Percentiles rank a stretch among this genome's conserved stretches.
Evolutionary conservation across 2,329 filamentous ascomycete species (phyloP).

Genomic region (Ophiosphaerella korrae): DNA sequence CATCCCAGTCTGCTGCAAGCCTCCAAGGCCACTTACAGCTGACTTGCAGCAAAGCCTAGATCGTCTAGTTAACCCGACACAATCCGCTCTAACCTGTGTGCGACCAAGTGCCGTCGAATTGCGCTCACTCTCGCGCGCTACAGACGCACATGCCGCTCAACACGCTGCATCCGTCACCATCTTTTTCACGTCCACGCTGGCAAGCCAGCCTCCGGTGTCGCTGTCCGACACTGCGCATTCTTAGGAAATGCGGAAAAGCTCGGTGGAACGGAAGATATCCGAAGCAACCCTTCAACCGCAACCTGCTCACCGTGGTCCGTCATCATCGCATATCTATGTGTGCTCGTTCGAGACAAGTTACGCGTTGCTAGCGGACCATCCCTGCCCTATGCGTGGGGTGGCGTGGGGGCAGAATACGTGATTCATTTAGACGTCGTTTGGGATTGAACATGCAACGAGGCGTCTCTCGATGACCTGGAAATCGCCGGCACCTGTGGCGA

Average conservation of each 20-base stretch:
- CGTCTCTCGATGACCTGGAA: slow-evolving; percentile 1
- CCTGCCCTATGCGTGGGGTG: slow-evolving; percentile 27
- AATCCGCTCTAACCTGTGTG: slow-evolving; percentile 17
- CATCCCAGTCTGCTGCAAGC: slow-evolving; percentile 24
- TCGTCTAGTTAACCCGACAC: slow-evolving; percentile 18
- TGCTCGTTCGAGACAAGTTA: slow-evolving; percentile 5
- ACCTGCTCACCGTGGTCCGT: slow-evolving; percentile 5
- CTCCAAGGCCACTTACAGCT: slow-evolving; percentile 31
- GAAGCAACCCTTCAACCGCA: slow-evolving; percentile 13
- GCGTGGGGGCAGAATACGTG: slow-evolving; percentile 35
- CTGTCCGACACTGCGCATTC: not conserved
- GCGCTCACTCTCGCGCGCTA: slow-evolving; percentile 18
- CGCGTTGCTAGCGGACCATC: slow-evolving; percentile 17
- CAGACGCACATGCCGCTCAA: not conserved
- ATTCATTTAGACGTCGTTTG: slow-evolving; percentile 34
- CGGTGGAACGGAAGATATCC: slow-evolving; percentile 8
- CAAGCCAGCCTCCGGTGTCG: slow-evolving; percentile 7
- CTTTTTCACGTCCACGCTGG: not conserved
- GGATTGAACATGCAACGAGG: slow-evolving; percentile 13
- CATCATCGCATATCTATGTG: slow-evolving; percentile 10
- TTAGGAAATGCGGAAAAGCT: slow-evolving; percentile 19
- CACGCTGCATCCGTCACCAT: too few species aligned
- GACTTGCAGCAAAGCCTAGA: slow-evolving; percentile 37
- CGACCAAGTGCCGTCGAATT: slow-evolving; percentile 2
- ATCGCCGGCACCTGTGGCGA: slow-evolving; percentile 11